Evolutionary conservation across 805 yeast genomes (phyloP).

Genomic region (Isabelozyma rhagii): DNA sequence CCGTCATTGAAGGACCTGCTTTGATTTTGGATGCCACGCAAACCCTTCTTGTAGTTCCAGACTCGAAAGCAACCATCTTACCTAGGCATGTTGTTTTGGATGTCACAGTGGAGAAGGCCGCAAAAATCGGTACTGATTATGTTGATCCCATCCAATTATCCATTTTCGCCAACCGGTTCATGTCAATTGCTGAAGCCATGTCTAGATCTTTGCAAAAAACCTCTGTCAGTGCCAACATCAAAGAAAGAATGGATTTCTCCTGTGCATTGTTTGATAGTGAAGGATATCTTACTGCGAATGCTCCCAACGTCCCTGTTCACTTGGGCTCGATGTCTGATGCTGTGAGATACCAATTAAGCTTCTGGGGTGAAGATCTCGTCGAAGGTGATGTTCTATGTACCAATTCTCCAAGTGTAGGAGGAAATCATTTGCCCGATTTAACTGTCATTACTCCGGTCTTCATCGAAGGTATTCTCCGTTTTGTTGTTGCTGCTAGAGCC

Average conservation of each 20-base stretch:
- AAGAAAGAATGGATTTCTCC: constrained; percentile 78
- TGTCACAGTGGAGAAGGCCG: constrained; percentile 13
- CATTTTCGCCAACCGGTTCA: constrained; percentile 77
- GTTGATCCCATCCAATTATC: constrained; percentile 72
- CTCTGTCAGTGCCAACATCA: constrained; percentile 77
- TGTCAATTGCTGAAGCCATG: constrained; percentile 92
- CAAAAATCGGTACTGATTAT: constrained; percentile 6
- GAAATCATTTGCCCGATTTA: constrained; percentile 78
- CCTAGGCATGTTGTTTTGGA: constrained; percentile 60
- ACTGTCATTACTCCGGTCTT: constrained; percentile 21
- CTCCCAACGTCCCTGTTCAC: constrained; percentile 87
- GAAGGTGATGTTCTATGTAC: constrained; percentile 77
- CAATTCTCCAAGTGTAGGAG: constrained; percentile 83
- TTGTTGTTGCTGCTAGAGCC: constrained; percentile 16
- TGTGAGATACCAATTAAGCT: constrained; percentile 58
- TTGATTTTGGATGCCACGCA: constrained; percentile 79
- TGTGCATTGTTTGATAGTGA: constrained; percentile 77
- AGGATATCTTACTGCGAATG: constrained; percentile 83
- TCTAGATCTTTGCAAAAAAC: constrained; percentile 77
- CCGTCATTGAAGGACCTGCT: constrained; percentile 64
- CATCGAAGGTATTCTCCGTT: constrained; percentile 10
- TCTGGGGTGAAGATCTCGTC: constrained; percentile 61
- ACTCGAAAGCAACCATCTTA: constrained; percentile 52
- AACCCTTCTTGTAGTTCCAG: constrained; percentile 70
- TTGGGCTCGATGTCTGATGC: constrained; percentile 85